These are phyloP conservation scores for Sugiyamaella floridensis DNA, from an alignment of 805 yeast genomes.

Conservation along the genomic window DNA sequence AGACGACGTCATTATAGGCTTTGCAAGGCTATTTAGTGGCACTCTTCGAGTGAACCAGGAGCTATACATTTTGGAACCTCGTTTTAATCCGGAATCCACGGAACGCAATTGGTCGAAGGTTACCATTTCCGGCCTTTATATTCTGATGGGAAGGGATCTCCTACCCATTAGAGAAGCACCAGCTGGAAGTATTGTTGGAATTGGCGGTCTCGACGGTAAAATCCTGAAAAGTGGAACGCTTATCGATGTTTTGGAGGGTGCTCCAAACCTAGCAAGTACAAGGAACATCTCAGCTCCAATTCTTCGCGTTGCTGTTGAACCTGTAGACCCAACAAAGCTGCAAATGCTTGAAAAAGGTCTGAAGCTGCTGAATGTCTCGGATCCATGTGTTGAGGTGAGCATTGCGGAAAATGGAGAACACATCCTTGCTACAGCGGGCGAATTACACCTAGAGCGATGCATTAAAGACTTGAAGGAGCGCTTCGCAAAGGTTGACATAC, in stretches of 20 bases:
- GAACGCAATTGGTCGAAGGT: slow-evolving; percentile 50
- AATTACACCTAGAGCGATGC: slow-evolving; percentile 90
- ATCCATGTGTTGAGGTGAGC: slow-evolving; percentile 87
- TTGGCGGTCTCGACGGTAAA: slow-evolving; percentile 80
- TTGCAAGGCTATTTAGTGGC: slow-evolving; percentile 86
- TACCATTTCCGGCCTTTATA: slow-evolving; percentile 59
- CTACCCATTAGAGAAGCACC: slow-evolving; percentile 74
- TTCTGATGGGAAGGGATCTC: slow-evolving; percentile 90
- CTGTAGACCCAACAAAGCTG: slow-evolving; percentile 77
- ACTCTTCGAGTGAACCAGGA: slow-evolving; percentile 67
- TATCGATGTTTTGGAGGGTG: slow-evolving; percentile 48
- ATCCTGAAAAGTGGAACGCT: slow-evolving; percentile 84
- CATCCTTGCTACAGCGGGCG: slow-evolving; percentile 93
- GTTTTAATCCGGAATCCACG: slow-evolving; percentile 63
- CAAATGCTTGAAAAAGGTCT: slow-evolving; percentile 71
- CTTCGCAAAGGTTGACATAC: slow-evolving; percentile 85
- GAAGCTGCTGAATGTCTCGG: slow-evolving; percentile 73
- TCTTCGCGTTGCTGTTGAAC: slow-evolving; percentile 92
- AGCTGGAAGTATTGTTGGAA: slow-evolving; percentile 92
- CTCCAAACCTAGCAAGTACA: slow-evolving; percentile 72
- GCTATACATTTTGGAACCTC: slow-evolving; percentile 76
- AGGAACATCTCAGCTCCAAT: slow-evolving; percentile 79
- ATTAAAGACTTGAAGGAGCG: slow-evolving; percentile 82
- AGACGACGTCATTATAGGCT: slow-evolving; percentile 64
- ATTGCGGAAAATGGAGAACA: slow-evolving; percentile 89